phyloP scores from a whole-genome alignment of 345 rosid species.

The Eutrema heterophyllum region DNA sequence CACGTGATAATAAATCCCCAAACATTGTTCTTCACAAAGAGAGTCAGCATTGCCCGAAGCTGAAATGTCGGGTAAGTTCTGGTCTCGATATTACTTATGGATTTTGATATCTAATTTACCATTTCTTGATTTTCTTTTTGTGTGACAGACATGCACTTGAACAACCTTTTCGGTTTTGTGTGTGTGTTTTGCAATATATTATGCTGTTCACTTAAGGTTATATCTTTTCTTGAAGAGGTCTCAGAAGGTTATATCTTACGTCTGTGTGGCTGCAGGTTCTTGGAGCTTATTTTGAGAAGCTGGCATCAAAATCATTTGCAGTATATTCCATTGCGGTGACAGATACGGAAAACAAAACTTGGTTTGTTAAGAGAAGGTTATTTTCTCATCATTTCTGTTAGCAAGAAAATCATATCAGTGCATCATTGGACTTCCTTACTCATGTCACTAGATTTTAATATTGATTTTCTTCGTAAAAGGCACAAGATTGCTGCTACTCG shows the following conservation, averaged over 20 bases:
- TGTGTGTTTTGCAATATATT: slow-evolving; percentile 1
- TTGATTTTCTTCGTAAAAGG: neutral
- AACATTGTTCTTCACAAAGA: slow-evolving; percentile 41
- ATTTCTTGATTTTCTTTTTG: slow-evolving; percentile 4
- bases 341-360: slow-evolving; percentile 67
- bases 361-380: slow-evolving; percentile 98
- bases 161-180: slow-evolving; percentile 17
- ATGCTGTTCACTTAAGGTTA: neutral
- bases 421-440: slow-evolving; percentile 6
- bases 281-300: slow-evolving; percentile 96
- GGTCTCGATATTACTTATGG: slow-evolving; percentile 14
- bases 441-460: slow-evolving; percentile 18
- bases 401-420: slow-evolving; percentile 1
- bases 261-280: slow-evolving; percentile 56
- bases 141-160: slow-evolving; percentile 4
- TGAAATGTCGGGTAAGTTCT: slow-evolving; percentile 76
- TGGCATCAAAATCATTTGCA: slow-evolving; percentile 91
- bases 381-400: slow-evolving; percentile 28
- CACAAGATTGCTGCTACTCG: slow-evolving; percentile 6
- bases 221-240: slow-evolving; percentile 1
- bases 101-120: neutral
- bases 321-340: slow-evolving; percentile 98
- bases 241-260: slow-evolving; percentile 1
- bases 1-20: slow-evolving; percentile 34
- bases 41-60: slow-evolving; percentile 47